Percentiles rank a stretch among this genome's conserved stretches.
phyloP scores from a whole-genome alignment of 163 green algal genomes.

The Scenedesmus sp. region DNA sequence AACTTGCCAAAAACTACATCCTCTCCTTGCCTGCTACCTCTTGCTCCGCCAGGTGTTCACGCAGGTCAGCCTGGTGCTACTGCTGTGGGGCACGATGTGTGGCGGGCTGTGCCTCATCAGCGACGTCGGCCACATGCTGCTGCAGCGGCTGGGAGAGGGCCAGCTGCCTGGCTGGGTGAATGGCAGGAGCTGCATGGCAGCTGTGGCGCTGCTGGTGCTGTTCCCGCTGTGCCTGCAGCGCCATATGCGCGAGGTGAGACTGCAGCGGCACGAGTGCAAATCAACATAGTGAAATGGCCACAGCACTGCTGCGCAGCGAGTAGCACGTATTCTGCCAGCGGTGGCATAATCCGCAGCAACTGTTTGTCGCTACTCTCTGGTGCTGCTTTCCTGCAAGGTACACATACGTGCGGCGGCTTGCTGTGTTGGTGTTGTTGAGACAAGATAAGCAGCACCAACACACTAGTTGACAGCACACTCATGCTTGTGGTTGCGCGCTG shows the following conservation, averaged over 20 bases:
- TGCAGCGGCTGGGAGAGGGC: neutral
- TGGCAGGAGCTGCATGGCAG: conserved; percentile 73
- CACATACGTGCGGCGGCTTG: neutral
- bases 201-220: conserved; percentile 69
- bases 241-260: conserved; percentile 74
- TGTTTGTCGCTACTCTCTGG: neutral
- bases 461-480: neutral
- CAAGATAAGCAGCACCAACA: neutral
- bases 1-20: too few relatives aligned
- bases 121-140: conserved; percentile 62
- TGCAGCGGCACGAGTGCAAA: neutral
- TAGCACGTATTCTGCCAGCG: neutral
- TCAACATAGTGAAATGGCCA: neutral
- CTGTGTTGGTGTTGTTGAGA: neutral
- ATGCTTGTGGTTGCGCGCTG: neutral
- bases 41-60: conserved; percentile 68
- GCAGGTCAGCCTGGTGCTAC: conserved; percentile 77
- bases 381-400: neutral
- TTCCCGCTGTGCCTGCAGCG: conserved; percentile 80
- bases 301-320: neutral
- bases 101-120: conserved; percentile 84
- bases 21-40: neutral
- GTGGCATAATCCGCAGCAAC: neutral
- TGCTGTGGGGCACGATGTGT: conserved; percentile 86
- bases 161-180: conserved; percentile 36